Base-by-base conservation (phyloP, 1,139 yeast species). In the Magnusiomyces paraingens region DNA sequence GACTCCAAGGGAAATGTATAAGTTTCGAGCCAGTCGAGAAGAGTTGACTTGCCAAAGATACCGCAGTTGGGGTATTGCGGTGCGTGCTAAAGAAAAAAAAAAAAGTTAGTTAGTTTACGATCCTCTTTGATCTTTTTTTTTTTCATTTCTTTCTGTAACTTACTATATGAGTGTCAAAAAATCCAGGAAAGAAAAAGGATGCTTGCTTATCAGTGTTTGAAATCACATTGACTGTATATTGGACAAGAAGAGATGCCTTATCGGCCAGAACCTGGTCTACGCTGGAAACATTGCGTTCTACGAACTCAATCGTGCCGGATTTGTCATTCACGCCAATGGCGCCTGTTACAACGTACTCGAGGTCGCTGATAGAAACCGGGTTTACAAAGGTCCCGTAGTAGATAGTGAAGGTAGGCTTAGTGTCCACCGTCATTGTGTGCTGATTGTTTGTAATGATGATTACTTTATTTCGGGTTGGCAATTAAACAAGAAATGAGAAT, bases 41-140 rank as follows among this genome's bases (percentile, higher is more conserved):
- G 74, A 1, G 95, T 94, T 1, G 87, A 75, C 58, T 85, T 87
- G 48, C 95, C 90, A 58, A 95, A 94, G 43, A 93, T 81, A 1
- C 98, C 98, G 50, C 81, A 77, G 68, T 93, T 93, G n/a, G 98
- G 97, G 67, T 82, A 93, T 70, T 93, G 99, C 3, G 98, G 86
- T 0, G 98, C 97, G 68, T 93, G 99, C 56, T 57, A 36, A 32
- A 32, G 11, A 35, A 46, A 15, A 45, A 45, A n/a, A n/a, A 29
- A 2, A 4, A 45, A 6, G 32, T 14, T 15, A 38, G 51, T 51
- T 36, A 46, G 46, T 36, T 46, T 29, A 41, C 12, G 6, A 12
- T 20, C 39, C 17, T 8, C 5, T 14, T 22, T 10, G 26, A 21
- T 36, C 17, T 10, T 17, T 3, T 12, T 8, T 6, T n/a, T 11